Conservation (phyloP, 257 asterid species). For the Osmanthus fragrans region DNA sequence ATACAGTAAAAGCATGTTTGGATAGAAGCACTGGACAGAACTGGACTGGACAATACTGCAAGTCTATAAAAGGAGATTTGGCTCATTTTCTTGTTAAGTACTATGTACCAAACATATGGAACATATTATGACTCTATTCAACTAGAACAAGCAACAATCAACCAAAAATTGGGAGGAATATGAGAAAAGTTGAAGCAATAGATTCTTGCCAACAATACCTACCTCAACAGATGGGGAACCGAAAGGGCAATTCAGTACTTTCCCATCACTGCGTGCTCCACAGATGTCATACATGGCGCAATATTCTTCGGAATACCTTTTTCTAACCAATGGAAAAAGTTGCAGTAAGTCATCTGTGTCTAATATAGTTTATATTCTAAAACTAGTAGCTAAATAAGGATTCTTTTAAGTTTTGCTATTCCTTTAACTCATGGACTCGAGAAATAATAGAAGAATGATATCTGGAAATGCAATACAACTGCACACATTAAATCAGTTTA, state of each 20-base stretch:
- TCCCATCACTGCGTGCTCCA: constrained; percentile 81
- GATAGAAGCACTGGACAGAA: neutral
- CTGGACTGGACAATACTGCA: neutral
- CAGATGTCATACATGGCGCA: constrained; percentile 95
- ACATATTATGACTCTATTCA: too few relatives aligned
- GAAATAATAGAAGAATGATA: neutral
- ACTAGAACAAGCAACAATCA: too few relatives aligned
- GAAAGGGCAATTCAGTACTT: constrained; percentile 85
- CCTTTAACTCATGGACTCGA: neutral
- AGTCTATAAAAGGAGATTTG: neutral
- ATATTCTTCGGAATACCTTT: constrained; percentile 68
- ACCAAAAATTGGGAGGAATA: neutral
- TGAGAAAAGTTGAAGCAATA: neutral
- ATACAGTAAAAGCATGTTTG: neutral
- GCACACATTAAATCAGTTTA: neutral
- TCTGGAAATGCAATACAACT: neutral
- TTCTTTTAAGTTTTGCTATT: neutral
- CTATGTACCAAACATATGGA: too few relatives aligned
- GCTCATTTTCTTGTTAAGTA: neutral
- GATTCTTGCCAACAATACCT: constrained; percentile 18
- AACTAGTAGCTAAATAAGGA: constrained; percentile 11
- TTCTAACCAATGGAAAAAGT: constrained; percentile 34
- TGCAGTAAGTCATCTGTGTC: constrained; percentile 6
- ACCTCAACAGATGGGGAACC: constrained; percentile 79
- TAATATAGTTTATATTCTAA: neutral